Conservation (phyloP, 139 green algal species). For the Nannochloris sp. region DNA sequence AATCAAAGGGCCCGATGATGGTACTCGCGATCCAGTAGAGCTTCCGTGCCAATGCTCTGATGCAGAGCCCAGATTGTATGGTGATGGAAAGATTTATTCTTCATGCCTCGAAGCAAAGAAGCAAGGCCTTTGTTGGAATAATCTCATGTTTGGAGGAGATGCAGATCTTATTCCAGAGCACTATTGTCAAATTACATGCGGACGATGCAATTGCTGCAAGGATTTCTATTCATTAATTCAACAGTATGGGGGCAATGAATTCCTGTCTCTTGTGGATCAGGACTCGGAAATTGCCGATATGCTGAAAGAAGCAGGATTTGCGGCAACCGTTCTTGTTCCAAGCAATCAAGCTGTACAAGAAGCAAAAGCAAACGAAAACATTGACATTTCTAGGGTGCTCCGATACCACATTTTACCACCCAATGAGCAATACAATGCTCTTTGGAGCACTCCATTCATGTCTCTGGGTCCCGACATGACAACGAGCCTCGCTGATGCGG, state of each 20-base stretch:
- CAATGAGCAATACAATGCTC: conserved; percentile 18
- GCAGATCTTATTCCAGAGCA: conserved; percentile 24
- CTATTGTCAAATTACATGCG: conserved; percentile 40
- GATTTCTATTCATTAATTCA: conserved; percentile 16
- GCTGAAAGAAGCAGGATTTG: conserved; percentile 28
- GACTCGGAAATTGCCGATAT: conserved; percentile 19
- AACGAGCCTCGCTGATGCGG: conserved; percentile 15
- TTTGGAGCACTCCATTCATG: conserved; percentile 40
- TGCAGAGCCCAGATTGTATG: conserved; percentile 11
- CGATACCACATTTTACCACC: conserved; percentile 42
- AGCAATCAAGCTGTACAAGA: conserved; percentile 29
- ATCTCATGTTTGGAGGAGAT: conserved; percentile 23
- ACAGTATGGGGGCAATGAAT: conserved; percentile 14
- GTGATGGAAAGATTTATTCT: not conserved
- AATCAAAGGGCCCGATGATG: not conserved
- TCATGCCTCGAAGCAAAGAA: conserved; percentile 15
- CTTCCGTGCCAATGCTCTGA: conserved; percentile 25
- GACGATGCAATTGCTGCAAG: conserved; percentile 28
- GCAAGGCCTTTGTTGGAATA: conserved; percentile 15
- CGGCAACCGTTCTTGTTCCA: conserved; percentile 32
- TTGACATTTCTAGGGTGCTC: conserved; percentile 20
- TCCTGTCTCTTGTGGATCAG: conserved; percentile 17
- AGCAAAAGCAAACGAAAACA: conserved; percentile 4
- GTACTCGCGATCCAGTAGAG: not conserved
- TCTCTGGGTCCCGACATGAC: conserved; percentile 20